These are phyloP conservation scores for Colletotrichum echinochloae DNA, from an alignment of 2,329 filamentous ascomycete genomes.

Conservation along the genomic window DNA sequence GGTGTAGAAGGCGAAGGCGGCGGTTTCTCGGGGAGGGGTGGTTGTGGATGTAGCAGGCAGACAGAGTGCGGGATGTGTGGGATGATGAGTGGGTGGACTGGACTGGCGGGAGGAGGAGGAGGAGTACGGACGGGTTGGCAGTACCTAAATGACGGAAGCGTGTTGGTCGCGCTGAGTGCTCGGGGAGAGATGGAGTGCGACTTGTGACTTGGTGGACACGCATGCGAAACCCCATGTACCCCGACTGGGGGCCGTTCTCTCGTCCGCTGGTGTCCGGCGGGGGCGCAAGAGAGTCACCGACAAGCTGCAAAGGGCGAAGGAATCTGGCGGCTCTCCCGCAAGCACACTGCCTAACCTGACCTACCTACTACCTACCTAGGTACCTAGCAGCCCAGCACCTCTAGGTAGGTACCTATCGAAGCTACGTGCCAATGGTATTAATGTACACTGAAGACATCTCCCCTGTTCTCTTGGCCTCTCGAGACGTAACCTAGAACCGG, in stretches of 20 bases:
- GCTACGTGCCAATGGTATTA: not conserved
- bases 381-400: too few relatives aligned
- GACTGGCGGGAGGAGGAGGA: not conserved
- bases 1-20: constrained; percentile 14
- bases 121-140: constrained; percentile 11
- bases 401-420: too few relatives aligned
- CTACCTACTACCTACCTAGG: too few relatives aligned
- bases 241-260: not conserved
- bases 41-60: not conserved
- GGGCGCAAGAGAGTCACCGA: not conserved
- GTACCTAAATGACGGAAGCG: constrained; percentile 4
- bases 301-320: not conserved
- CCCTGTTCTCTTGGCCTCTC: not conserved
- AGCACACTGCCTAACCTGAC: not conserved
- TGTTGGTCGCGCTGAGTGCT: constrained; percentile 6
- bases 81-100: constrained; percentile 6
- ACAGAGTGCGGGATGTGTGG: constrained; percentile 7
- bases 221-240: not conserved
- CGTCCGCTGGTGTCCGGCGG: constrained; percentile 2
- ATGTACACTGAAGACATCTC: not conserved
- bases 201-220: not conserved
- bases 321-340: not conserved
- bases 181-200: not conserved
- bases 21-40: not conserved
- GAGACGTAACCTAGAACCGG: constrained; percentile 1